Conservation (phyloP, 192 early-diverging fungal species). For the Umbelopsis sp. region DNA sequence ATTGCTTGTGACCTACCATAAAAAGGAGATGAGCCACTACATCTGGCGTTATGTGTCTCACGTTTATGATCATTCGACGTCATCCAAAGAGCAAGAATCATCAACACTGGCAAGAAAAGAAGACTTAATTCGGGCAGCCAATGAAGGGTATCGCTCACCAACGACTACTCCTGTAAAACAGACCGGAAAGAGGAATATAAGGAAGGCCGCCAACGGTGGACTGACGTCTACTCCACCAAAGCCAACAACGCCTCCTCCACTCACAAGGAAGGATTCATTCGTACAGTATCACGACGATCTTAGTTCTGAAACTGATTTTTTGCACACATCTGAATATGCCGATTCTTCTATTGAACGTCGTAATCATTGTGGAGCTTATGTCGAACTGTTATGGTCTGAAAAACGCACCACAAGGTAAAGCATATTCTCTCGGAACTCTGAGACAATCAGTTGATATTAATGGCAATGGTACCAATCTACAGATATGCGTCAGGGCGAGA, state of each 20-base stretch:
- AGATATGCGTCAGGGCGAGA: background rate
- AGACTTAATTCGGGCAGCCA: background rate
- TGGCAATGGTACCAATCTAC: background rate
- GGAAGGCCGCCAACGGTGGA: background rate
- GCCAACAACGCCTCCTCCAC: constrained; percentile 10
- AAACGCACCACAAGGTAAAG: constrained; percentile 9
- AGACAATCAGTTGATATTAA: too few species aligned
- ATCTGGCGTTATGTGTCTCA: constrained; percentile 4
- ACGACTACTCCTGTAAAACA: constrained; percentile 7
- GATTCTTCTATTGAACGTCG: constrained; percentile 12
- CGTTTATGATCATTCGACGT: constrained; percentile 1
- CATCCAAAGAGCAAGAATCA: background rate
- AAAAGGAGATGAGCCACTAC: constrained; percentile 18
- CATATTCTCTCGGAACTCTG: too few species aligned
- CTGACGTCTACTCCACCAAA: constrained; percentile 9
- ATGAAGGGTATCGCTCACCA: constrained; percentile 10
- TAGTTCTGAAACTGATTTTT: constrained; percentile 17
- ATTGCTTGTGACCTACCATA: constrained; percentile 4
- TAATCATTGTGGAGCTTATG: constrained; percentile 16
- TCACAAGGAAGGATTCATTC: constrained; percentile 12
- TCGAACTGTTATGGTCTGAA: constrained; percentile 11
- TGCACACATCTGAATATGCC: constrained; percentile 8
- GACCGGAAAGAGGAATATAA: constrained; percentile 1
- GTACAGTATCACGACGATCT: constrained; percentile 16
- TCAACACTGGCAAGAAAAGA: background rate